Percentiles rank a stretch among this genome's conserved stretches.
These are phyloP conservation scores for Neofusicoccum ribis DNA, from an alignment of 2,329 filamentous ascomycete genomes.

Conservation along the genomic window DNA sequence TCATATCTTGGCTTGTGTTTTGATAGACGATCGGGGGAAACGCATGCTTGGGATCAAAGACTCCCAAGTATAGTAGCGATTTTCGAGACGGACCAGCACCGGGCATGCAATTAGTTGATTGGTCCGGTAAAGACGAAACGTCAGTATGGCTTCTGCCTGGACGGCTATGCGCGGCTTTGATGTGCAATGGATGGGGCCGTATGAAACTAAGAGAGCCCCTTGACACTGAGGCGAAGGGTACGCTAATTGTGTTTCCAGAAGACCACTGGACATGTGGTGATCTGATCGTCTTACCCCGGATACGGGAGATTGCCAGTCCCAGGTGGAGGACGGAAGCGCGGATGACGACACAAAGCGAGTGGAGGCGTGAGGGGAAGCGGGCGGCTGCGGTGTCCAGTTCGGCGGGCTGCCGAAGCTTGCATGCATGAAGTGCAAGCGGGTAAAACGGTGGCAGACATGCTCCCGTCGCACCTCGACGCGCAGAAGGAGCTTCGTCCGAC, in stretches of 20 bases:
- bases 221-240: neutral
- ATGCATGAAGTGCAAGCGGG: neutral
- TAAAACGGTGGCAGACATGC: neutral
- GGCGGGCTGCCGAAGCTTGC: neutral
- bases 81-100: too few relatives aligned
- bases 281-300: conserved; percentile 12
- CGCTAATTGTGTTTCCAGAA: neutral
- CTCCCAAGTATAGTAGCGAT: too few relatives aligned
- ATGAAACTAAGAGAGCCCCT: neutral
- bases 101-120: too few relatives aligned
- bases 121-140: too few relatives aligned
- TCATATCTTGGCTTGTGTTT: too few relatives aligned
- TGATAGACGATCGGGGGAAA: too few relatives aligned
- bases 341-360: conserved; percentile 8
- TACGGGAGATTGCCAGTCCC: conserved; percentile 13
- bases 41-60: too few relatives aligned
- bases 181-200: neutral
- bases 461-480: neutral
- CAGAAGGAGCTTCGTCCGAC: neutral
- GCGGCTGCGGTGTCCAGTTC: neutral
- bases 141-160: neutral
- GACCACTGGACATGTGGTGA: conserved; percentile 2
- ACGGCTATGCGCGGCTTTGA: conserved; percentile 12
- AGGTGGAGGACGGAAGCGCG: neutral
- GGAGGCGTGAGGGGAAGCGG: conserved; percentile 10